phyloP scores from a whole-genome alignment of 495 filamentous ascomycete genomes.

The Annulohypoxylon stygium region DNA sequence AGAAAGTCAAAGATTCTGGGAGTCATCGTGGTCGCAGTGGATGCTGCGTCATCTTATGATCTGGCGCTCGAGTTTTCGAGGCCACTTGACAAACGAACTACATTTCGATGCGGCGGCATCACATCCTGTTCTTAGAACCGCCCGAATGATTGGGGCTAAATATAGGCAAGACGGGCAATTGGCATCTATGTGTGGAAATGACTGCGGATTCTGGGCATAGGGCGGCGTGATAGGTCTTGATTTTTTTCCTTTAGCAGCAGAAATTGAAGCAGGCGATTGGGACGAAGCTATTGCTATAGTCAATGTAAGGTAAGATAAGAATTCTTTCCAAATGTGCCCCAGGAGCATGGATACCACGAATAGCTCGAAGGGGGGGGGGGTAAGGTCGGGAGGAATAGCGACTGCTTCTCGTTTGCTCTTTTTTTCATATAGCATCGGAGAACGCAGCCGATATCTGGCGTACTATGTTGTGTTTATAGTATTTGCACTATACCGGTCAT shows the following conservation, averaged over 20 bases:
- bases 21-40: constrained; percentile 76
- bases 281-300: constrained; percentile 20
- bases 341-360: constrained; percentile 19
- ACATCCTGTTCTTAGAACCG: constrained; percentile 38
- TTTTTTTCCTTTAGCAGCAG: constrained; percentile 25
- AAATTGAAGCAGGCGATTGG: constrained; percentile 41
- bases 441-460: constrained; percentile 32
- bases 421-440: constrained; percentile 29
- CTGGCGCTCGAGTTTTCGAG: constrained; percentile 9
- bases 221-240: constrained; percentile 44
- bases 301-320: constrained; percentile 26
- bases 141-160: constrained; percentile 16
- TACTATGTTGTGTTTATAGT: constrained; percentile 43
- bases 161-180: constrained; percentile 32
- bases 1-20: constrained; percentile 73
- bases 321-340: constrained; percentile 14
- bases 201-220: constrained; percentile 44
- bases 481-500: constrained; percentile 31
- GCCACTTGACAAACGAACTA: constrained; percentile 19
- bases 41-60: constrained; percentile 82
- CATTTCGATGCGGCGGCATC: constrained; percentile 38
- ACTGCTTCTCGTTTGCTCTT: constrained; percentile 28
- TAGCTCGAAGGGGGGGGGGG: constrained; percentile 9
- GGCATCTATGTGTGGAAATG: constrained; percentile 41
- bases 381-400: constrained; percentile 21